Conservation (phyloP, 225 moss, liverwort and hornwort species). For the Thuidium tamariscinum region DNA sequence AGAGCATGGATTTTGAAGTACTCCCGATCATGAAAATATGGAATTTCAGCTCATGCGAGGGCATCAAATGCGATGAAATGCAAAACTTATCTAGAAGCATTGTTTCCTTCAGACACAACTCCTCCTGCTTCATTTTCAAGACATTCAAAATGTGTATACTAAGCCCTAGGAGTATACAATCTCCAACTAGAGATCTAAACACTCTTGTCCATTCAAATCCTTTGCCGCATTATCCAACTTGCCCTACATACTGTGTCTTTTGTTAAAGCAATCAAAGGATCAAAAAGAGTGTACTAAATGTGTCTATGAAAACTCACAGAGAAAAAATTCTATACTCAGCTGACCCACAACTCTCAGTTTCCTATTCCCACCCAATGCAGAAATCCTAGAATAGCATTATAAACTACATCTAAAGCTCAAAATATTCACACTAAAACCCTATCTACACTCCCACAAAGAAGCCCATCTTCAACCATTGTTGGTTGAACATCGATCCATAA, state of each 20-base stretch:
- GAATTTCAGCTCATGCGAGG: background rate
- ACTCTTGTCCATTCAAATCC: background rate
- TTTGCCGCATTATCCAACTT: background rate
- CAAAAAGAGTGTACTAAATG: background rate
- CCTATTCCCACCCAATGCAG: background rate
- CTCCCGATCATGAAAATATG: background rate
- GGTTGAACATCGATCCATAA: background rate
- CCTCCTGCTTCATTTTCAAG: background rate
- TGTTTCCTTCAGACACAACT: background rate
- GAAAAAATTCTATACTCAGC: background rate
- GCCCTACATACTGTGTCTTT: background rate
- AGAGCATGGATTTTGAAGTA: background rate
- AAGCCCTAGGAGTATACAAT: background rate
- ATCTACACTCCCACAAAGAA: background rate
- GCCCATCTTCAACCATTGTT: background rate
- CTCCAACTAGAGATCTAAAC: background rate
- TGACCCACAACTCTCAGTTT: background rate
- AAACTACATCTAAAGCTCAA: background rate
- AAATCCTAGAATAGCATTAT: background rate
- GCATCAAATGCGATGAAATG: background rate
- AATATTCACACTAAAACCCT: background rate
- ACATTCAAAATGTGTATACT: background rate
- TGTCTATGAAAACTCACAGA: background rate
- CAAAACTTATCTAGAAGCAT: background rate
- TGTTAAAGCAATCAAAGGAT: background rate